Base-by-base conservation (phyloP, 768 basidiomycete genomes). In the Chalciporus chontae region DNA sequence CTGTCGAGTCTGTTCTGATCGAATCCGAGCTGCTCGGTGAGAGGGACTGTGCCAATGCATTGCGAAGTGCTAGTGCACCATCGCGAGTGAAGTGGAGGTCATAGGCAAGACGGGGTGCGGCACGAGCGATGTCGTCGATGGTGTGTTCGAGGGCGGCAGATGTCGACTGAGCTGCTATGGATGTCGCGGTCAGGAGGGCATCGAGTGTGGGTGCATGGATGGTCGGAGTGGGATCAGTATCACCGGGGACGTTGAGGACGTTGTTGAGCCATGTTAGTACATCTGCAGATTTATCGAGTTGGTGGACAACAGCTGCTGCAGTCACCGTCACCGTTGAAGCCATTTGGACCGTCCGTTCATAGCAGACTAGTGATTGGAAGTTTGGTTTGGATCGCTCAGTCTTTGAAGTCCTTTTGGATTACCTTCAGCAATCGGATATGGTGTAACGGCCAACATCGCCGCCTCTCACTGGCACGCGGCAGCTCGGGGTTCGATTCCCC, bases 41-140 rank as follows among this genome's bases (percentile, higher is more conserved):
- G 14, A 81, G 70, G 0, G 79, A 75, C 27, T 76, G 75, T 24
- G 77, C 71, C 18, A 99, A 73, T 8, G 81, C 72, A 24, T 71
- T 73, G 52, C 89, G 87, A 19, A 98, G 76, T 3, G 87, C 78
- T 15, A 87, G 69, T 1, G 94, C 94, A 27, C 86, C 84, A 60
- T 98, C 95, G 38, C 90, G 86, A 84, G 97, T 94, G 73, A 96
- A 96, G 65, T 98, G 94, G 31, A 99, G 76, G 69, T 98, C 96
- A 66, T 96, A 98, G 1, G 90, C 84, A 40, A 99, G 77, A 34
- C 96, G 81, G 11, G 96, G 92, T 18, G 97, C 85, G 5, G 85
- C 81, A 43, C 94, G 82, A 2, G 94, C 92, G 38, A 97, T 90
- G 64, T 97, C 94, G 62, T 93, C 87, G 51, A 99, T 94, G 40